Evolutionary conservation across 1,284 basidiomycete genomes (phyloP).

Genomic region (Melampsora larici-populina): DNA sequence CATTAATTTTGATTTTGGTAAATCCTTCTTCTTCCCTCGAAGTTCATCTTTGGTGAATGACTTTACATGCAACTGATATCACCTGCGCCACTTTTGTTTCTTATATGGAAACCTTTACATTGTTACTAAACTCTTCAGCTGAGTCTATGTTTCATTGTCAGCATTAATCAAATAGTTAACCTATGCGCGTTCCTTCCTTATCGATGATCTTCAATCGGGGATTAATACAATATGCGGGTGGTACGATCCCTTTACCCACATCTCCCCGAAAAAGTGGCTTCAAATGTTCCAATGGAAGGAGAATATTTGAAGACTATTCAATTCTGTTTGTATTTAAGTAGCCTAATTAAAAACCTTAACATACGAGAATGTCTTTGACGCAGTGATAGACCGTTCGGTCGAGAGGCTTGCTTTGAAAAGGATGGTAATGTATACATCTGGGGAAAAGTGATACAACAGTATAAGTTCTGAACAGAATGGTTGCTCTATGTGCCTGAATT

Average conservation of each 20-base stretch:
- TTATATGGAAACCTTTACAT: not conserved
- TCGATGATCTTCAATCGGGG: not conserved
- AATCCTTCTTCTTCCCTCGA: constrained; percentile 5
- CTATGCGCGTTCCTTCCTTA: not conserved
- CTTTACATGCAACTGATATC: not conserved
- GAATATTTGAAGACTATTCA: not conserved
- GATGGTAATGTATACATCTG: not conserved
- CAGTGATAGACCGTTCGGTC: not conserved
- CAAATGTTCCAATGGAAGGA: not conserved
- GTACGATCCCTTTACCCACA: not conserved
- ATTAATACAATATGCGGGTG: not conserved
- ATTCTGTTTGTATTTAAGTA: not conserved
- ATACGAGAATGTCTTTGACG: not conserved
- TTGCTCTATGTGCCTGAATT: not conserved
- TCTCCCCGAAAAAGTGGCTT: not conserved
- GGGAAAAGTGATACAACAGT: not conserved
- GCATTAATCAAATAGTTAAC: not conserved
- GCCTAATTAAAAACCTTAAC: not conserved
- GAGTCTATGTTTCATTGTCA: constrained; percentile 1
- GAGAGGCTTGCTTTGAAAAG: not conserved
- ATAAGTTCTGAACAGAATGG: not conserved
- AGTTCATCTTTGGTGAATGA: not conserved
- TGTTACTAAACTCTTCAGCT: not conserved
- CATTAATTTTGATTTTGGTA: not conserved
- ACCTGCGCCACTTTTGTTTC: not conserved